Evolutionary conservation across 306 rosid genomes (phyloP), one percentile per base, ranked within the genome.

Genomic region (Dryas drummondii): DNA sequence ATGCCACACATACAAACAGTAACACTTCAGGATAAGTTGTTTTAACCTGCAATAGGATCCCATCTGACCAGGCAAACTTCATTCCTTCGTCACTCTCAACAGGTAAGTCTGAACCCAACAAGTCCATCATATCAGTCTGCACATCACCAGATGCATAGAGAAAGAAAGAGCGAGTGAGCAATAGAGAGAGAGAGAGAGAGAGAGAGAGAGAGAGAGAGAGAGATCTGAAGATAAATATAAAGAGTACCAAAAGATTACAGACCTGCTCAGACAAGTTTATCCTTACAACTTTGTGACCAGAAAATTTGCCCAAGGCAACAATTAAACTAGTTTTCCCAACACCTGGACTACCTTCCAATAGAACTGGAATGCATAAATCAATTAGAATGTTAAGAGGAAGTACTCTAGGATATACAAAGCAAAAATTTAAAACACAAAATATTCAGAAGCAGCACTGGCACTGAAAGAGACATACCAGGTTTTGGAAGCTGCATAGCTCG

Each of bases 81-180:
- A 91, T 86, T 55, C 94, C 97, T 7, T 88, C 97, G 1, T 88
- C 91, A 82, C 96, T 87, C 79, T 94, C 98, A 62, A 88, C 87
- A 1, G 98, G 98, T 79, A 94, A 87, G 80, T 94, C 97, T 17
- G 97, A 88, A 60, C 98, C 98, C 84, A 94, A 68, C 71, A 94
- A 83, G 85, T 94, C 98, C 98, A 90, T 88, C 88, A 94, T 91
- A 84, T 94, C 98, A 79, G 96, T 94, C 98, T 94, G 93, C 80
- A 82, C 42, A 42, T 27, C n/a, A 70, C 50, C 49, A 60, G 44
- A 40, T 12, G 44, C 15, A 63, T 4, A 46, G 13, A 54, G 16
- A 19, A 44, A 32, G 27, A 13, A 58, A 59, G 4, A 49, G 14
- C 6, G 32, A 60, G 53, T 3, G 15, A 42, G 27, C 22, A 32